Evolutionary conservation across 1,284 basidiomycete genomes (phyloP), one percentile per base, ranked within the genome.

Genomic region (Pascua sp.): DNA sequence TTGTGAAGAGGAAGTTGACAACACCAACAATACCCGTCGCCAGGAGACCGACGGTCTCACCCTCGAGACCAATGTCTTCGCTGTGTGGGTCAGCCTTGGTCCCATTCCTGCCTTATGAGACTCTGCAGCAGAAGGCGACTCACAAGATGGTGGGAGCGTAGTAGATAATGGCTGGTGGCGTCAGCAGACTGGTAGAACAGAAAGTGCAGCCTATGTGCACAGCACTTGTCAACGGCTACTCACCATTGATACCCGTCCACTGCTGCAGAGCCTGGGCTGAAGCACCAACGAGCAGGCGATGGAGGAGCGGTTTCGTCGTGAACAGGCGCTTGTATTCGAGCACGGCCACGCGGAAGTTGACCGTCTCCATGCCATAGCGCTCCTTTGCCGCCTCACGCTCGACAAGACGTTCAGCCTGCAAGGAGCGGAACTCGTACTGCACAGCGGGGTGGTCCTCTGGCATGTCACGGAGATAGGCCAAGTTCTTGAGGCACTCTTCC

Each of bases 21-120:
- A 91, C 84, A 48, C 89, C 89, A 56, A 90, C 89, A 11, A 91
- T 84, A 50, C 89, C 90, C 11, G 89, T 91, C 1, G 89, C 87
- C 39, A 91, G 80, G 1, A 90, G 80, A 0, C 81, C 83, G 41
- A 79, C 81, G 0, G 85, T 81, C 65, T 82, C 85, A 1, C 56
- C 62, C 1, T 36, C 38, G 8, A 67, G 48, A 7, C 66, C 66
- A 18, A 67, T 52, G 16, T 57, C 52, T 42, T 49, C 42, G 18
- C 43, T 44, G 44, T 48, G 41, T 16, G 13, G 15, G 24, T 45
- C n/a, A 16, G 24, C 7, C 24, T 32, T 32, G 24, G 7, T 32
- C 24, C 24, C 24, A 32, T 7, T 32, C 24, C 7, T n/a, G n/a
- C 17, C 37, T 45, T 37, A 46, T 5, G 8, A 13, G 8, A 8